Base-by-base conservation (phyloP, 2,329 filamentous ascomycete species). In the Piedraia hortae region DNA sequence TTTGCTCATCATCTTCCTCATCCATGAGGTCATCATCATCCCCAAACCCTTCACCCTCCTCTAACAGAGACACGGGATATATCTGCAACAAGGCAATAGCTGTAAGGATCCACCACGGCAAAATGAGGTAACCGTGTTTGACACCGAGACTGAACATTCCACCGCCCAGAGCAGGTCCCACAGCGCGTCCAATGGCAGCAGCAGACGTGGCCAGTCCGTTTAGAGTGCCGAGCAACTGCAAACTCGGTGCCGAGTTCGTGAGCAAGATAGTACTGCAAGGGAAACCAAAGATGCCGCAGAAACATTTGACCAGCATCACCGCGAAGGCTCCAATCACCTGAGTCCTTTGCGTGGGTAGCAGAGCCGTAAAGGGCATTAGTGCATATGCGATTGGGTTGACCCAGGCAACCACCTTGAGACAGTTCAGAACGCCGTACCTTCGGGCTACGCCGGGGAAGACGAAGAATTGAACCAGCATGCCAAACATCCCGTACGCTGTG, bases 161-260 rank as follows among this genome's bases (percentile, higher is more conserved):
- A 0, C 82, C 82, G 0, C 65, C 59, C 15, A 70, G 43, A 0
- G 73, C 72, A 0, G 85, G 82, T 0, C 85, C 85, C 1, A 59
- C 37, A 1, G 77, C 80, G 21, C 80, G 54, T 2, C 80, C 82
- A 4, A 91, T 44, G 1, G 74, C 78, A 31, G 67, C 70, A 15
- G 80, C 63, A 25, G 69, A 72, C 0, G 80, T 90, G 0, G 77
- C 80, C 28, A 90, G 65, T 3, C 82, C 85, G 37, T 93, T 93
- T 24, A 93, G 49, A 0, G 80, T 91, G 1, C 78, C 80, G 4
- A 93, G 57, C 6, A 89, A 61, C 19, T 59, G 53, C 9, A 90
- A 50, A 24, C 69, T 78, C 1, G 56, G 47, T 4, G 77, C 77
- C 6, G 69, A 75, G 46, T 91, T 91, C 13, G 80, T 91, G 16